These are phyloP conservation scores for Phaeosphaeria sp. DNA, from an alignment of 2,329 filamentous ascomycete genomes.

Conservation along the genomic window DNA sequence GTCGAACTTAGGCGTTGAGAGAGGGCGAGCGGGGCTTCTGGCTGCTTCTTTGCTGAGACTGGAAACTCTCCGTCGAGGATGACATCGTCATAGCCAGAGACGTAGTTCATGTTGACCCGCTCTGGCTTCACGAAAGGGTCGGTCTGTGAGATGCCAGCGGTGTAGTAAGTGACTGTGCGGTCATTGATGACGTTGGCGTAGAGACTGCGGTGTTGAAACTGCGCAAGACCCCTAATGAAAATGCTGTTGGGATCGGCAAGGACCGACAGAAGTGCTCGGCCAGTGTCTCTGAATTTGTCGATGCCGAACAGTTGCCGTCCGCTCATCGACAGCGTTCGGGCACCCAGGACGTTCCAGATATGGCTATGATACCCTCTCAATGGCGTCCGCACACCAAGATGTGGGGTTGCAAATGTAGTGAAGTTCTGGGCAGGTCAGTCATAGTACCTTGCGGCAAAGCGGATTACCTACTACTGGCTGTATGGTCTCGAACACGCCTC, in stretches of 20 bases:
- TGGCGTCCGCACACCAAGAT: slow-evolving; percentile 64
- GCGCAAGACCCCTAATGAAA: slow-evolving; percentile 79
- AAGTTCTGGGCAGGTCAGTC: slow-evolving; percentile 71
- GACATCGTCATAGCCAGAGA: slow-evolving; percentile 75
- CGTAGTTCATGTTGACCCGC: slow-evolving; percentile 73
- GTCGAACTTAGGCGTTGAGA: slow-evolving; percentile 44
- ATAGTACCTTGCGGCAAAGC: slow-evolving; percentile 23
- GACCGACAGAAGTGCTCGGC: slow-evolving; percentile 78
- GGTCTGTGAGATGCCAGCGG: slow-evolving; percentile 75
- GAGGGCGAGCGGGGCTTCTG: slow-evolving; percentile 42
- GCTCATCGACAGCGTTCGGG: slow-evolving; percentile 79
- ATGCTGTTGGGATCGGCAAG: slow-evolving; percentile 84
- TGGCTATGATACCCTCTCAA: slow-evolving; percentile 51
- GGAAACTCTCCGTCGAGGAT: slow-evolving; percentile 74
- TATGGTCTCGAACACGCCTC: slow-evolving; percentile 78
- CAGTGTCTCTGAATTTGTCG: slow-evolving; percentile 83
- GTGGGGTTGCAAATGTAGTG: slow-evolving; percentile 84
- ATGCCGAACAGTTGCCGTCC: slow-evolving; percentile 88
- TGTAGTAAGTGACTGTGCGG: slow-evolving; percentile 81
- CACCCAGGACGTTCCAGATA: slow-evolving; percentile 79
- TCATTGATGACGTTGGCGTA: slow-evolving; percentile 93
- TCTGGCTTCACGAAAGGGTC: slow-evolving; percentile 78
- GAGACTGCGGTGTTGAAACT: slow-evolving; percentile 77
- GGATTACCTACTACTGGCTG: slow-evolving; percentile 73
- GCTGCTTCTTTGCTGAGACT: slow-evolving; percentile 55